Evolutionary conservation across 148 eudicot genomes (phyloP).

Genomic region (Dianthus caryophyllus): DNA sequence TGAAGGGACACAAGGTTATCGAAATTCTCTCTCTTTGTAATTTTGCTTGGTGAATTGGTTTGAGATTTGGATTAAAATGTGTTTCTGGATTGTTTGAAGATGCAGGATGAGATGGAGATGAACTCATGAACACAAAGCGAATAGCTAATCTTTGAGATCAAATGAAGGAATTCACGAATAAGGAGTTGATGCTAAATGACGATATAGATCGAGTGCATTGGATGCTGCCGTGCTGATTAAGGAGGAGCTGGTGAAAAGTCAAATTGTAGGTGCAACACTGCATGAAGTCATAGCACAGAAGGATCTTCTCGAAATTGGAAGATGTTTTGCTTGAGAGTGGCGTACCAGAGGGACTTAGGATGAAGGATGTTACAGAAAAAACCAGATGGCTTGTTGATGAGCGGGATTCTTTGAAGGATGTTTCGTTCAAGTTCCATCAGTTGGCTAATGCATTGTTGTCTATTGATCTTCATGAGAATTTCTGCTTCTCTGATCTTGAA

Average conservation of each 20-base stretch:
- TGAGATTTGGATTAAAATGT: constrained; percentile 16
- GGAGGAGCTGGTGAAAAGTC: constrained; percentile 51
- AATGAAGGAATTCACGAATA: constrained; percentile 43
- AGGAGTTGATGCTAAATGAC: constrained; percentile 28
- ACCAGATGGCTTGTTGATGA: constrained; percentile 67
- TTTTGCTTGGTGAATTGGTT: constrained; percentile 12
- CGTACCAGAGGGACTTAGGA: constrained; percentile 37
- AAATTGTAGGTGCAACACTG: constrained; percentile 49
- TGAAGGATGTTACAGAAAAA: constrained; percentile 49
- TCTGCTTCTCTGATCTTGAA: constrained; percentile 54
- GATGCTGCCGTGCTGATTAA: constrained; percentile 60
- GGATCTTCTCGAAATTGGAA: constrained; percentile 49
- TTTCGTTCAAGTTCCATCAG: constrained; percentile 39
- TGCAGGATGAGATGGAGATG: constrained; percentile 76
- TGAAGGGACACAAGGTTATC: constrained; percentile 59
- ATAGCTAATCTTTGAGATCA: constrained; percentile 51
- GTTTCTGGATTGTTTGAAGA: background rate
- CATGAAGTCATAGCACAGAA: constrained; percentile 58
- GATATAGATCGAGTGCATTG: constrained; percentile 49
- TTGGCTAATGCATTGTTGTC: constrained; percentile 45
- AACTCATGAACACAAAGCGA: constrained; percentile 45
- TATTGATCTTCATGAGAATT: constrained; percentile 55
- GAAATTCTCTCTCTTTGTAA: constrained; percentile 8
- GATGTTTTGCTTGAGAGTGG: constrained; percentile 45
- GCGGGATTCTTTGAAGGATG: constrained; percentile 47